A percentile compares a stretch with the other conserved stretches of the same genome.
phyloP scores from a whole-genome alignment of 129 eudicot genomes.

The Gnaphalium uliginosum region DNA sequence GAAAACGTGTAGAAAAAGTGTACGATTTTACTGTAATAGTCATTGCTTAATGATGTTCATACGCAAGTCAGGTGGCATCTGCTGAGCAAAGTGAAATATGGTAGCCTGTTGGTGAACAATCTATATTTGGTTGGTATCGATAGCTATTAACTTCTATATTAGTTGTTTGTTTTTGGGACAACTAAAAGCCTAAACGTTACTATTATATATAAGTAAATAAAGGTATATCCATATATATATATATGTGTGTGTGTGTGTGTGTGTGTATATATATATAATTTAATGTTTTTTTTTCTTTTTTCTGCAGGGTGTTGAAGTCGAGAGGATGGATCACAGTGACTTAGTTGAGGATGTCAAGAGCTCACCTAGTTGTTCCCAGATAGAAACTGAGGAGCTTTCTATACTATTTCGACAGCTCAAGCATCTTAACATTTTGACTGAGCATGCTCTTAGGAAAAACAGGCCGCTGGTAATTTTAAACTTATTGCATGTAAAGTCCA shows the following conservation, averaged over 20 bases:
- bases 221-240: too few species aligned
- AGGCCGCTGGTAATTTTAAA: slow-evolving; percentile 67
- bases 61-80: neutral
- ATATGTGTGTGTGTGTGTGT: too few species aligned
- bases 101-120: too few species aligned
- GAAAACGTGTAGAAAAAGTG: too few species aligned
- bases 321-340: slow-evolving; percentile 44
- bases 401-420: slow-evolving; percentile 55
- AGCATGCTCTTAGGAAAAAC: slow-evolving; percentile 83
- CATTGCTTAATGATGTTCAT: neutral
- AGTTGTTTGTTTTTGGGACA: too few species aligned
- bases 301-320: slow-evolving; percentile 76
- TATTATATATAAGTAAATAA: too few species aligned
- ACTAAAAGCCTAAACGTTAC: too few species aligned
- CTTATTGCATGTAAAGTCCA: slow-evolving; percentile 58
- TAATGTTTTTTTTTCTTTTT: neutral
- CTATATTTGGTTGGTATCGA: too few species aligned
- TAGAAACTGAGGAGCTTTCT: slow-evolving; percentile 50
- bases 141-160: too few species aligned
- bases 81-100: too few species aligned
- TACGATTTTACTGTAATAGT: neutral
- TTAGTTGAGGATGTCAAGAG: slow-evolving; percentile 36
- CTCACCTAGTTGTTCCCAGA: slow-evolving; percentile 36
- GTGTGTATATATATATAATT: too few species aligned
- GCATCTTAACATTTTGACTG: slow-evolving; percentile 64